phyloP scores from a whole-genome alignment of 768 basidiomycete species.

The Crucibulum laeve region DNA sequence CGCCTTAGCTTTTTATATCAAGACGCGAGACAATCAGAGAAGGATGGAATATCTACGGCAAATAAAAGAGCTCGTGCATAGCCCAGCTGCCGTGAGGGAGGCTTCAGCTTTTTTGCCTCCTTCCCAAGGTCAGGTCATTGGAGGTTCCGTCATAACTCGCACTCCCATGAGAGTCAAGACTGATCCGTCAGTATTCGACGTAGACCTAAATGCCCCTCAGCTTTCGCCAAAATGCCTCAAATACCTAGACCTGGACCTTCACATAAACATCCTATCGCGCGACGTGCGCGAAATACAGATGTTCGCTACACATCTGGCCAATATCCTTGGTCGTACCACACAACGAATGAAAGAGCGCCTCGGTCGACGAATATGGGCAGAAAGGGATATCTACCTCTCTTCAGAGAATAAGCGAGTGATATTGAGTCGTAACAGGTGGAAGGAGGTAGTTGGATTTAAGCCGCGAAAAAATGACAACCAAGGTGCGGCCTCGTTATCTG shows the following conservation, averaged over 20 bases:
- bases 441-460: constrained; percentile 43
- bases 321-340: constrained; percentile 43
- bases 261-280: constrained; percentile 50
- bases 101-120: background rate
- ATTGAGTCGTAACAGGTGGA: constrained; percentile 45
- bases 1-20: constrained; percentile 38
- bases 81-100: background rate
- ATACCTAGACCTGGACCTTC: constrained; percentile 48
- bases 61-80: background rate
- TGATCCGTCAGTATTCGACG: constrained; percentile 25
- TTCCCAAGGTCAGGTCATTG: no score
- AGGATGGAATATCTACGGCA: constrained; percentile 2
- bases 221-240: constrained; percentile 16
- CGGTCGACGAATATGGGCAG: constrained; percentile 72
- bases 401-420: constrained; percentile 19
- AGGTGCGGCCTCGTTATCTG: background rate
- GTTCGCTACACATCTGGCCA: constrained; percentile 36
- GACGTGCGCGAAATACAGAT: constrained; percentile 47
- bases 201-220: constrained; percentile 15
- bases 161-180: no score
- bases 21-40: constrained; percentile 18
- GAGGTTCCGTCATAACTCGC: no score
- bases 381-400: constrained; percentile 50
- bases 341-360: constrained; percentile 71
- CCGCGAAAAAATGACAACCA: constrained; percentile 11